Evolutionary conservation across 2,329 filamentous ascomycete species (phyloP).

Genomic region (Pseudomassariella vexata): DNA sequence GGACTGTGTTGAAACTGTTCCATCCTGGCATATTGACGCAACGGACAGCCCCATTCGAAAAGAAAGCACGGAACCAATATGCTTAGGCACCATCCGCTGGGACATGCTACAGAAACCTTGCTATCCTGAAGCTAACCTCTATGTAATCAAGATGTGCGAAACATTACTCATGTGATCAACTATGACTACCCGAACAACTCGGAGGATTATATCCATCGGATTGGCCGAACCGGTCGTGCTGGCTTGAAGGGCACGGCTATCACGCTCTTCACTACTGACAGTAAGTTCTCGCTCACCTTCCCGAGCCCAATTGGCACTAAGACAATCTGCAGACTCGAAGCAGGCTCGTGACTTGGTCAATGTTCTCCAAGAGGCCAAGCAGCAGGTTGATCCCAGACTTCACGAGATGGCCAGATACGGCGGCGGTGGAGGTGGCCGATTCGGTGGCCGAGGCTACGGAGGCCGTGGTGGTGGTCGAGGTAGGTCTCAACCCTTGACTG

Average conservation of each 20-base stretch:
- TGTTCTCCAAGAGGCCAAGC: constrained; percentile 93
- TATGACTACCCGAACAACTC: constrained; percentile 99
- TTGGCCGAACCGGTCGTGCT: constrained; percentile 92
- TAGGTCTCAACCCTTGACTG: constrained; percentile 10
- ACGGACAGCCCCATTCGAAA: constrained; percentile 54
- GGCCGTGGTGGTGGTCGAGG: constrained; percentile 46
- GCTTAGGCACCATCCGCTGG: constrained; percentile 48
- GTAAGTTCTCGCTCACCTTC: constrained; percentile 54
- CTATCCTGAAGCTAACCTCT: constrained; percentile 74
- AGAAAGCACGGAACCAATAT: constrained; percentile 46
- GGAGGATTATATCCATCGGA: constrained; percentile 97
- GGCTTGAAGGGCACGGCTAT: constrained; percentile 94
- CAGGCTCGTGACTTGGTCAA: constrained; percentile 94
- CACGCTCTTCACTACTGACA: constrained; percentile 98
- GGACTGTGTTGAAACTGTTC: constrained; percentile 44
- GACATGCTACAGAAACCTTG: constrained; percentile 53
- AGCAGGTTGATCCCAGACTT: constrained; percentile 93
- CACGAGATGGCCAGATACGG: constrained; percentile 93
- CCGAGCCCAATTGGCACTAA: constrained; percentile 24
- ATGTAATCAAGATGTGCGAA: constrained; percentile 86
- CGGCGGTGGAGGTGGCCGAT: constrained; percentile 71
- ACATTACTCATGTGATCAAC: constrained; percentile 99
- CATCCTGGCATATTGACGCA: constrained; percentile 52
- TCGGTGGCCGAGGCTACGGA: constrained; percentile 63
- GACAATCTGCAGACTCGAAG: constrained; percentile 63